These are phyloP conservation scores for Canavalia ensiformis DNA, from an alignment of 306 rosid genomes.

Conservation along the genomic window DNA sequence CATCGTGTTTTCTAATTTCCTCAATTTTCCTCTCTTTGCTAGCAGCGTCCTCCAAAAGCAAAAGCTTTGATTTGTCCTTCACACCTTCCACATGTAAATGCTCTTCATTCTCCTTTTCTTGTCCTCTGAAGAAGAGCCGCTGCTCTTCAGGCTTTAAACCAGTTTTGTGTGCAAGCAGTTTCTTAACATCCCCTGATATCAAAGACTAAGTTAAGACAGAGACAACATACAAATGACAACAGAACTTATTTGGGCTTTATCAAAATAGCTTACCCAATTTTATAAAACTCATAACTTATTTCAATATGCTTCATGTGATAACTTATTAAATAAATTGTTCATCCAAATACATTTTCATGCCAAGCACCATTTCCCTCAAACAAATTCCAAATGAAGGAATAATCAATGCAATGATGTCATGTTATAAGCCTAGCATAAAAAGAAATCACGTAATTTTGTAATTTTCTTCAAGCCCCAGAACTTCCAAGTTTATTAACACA, in stretches of 20 bases:
- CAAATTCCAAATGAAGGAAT: constrained; percentile 30
- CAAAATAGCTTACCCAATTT: background rate
- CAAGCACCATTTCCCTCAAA: constrained; percentile 10
- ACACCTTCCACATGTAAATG: constrained; percentile 77
- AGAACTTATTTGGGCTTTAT: background rate
- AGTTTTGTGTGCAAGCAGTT: constrained; percentile 63
- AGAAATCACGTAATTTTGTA: constrained; percentile 5
- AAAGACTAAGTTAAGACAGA: constrained; percentile 40
- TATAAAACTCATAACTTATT: background rate
- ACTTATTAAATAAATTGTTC: background rate
- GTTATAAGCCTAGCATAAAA: background rate
- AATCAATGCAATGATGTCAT: background rate
- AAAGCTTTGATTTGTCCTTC: constrained; percentile 74
- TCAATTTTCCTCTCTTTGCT: constrained; percentile 65
- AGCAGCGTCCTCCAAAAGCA: constrained; percentile 71
- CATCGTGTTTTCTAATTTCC: constrained; percentile 58
- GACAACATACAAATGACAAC: constrained; percentile 29
- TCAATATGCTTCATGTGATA: background rate
- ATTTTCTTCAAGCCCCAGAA: constrained; percentile 23
- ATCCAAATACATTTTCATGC: constrained; percentile 10
- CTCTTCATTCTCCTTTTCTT: constrained; percentile 78
- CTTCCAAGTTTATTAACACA: constrained; percentile 14
- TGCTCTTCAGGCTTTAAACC: constrained; percentile 76
- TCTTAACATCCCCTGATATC: constrained; percentile 79
- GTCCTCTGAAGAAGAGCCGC: constrained; percentile 73